Conservation (phyloP, 164 flowering plant species). For the Kalanchoe fedtschenkoi region DNA sequence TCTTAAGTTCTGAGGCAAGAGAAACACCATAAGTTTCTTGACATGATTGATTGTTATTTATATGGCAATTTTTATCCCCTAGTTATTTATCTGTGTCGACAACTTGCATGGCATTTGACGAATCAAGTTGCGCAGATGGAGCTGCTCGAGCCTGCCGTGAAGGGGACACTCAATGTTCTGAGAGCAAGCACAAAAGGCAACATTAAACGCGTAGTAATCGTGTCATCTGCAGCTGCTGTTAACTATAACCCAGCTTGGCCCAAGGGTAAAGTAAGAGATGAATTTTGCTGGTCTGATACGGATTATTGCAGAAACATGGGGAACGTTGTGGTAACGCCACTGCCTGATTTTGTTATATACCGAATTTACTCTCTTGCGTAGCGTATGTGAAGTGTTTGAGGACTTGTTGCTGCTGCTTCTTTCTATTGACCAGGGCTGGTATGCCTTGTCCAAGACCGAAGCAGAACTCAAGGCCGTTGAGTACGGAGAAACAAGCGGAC, state of each 20-base stretch:
- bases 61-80: background rate
- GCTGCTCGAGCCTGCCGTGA: conserved; percentile 19
- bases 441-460: conserved; percentile 11
- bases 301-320: conserved; percentile 12
- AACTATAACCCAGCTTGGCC: conserved; percentile 13
- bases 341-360: background rate
- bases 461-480: conserved; percentile 14
- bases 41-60: no score
- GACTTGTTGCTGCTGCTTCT: background rate
- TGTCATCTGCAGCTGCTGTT: conserved; percentile 16
- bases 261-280: conserved; percentile 14
- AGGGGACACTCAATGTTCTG: conserved; percentile 18
- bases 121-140: conserved; percentile 11
- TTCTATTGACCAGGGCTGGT: conserved; percentile 9
- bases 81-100: background rate
- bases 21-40: no score
- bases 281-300: conserved; percentile 18
- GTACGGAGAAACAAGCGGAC: conserved; percentile 6
- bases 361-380: no score
- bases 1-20: conserved; percentile 14
- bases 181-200: conserved; percentile 13
- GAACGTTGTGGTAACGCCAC: background rate
- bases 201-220: conserved; percentile 17
- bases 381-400: background rate
- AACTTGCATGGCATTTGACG: background rate